Evolutionary conservation across 768 basidiomycete genomes (phyloP), one percentile per base, ranked within the genome.

Genomic region (Termitomyces sp.): DNA sequence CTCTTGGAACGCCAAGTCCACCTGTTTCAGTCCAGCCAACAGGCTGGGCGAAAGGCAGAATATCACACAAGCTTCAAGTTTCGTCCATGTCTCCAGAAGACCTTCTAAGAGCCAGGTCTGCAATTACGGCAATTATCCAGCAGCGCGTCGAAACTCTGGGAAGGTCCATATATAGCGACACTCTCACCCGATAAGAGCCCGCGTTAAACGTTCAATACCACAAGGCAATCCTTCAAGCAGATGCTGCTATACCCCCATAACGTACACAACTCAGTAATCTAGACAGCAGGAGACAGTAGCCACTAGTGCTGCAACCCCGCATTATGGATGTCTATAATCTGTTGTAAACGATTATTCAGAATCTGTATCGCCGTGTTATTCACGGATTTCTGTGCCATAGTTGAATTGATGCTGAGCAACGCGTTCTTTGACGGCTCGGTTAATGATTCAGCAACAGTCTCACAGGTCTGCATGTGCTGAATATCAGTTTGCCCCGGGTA

Each of bases 91-190:
- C 35, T 2, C 51, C 58, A 23, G 59, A 68, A 17, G 71, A 73
- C 58, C 71, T 77, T 37, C 63, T 70, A 12, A 56, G 61, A 39
- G 66, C 82, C 48, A 73, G 88, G 57, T 79, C 79, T 52, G 73
- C 78, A 57, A 73, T 89, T 25, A 85, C 83, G 3, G 73, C 74
- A 16, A 62, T 80, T 25, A 61, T 89, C 14, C 85, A 84, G 51
- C 67, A 65, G 46, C 74, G 73, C 30, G 83, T 86, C 9, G 76
- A 85, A 66, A 68, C 71, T 11, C 67, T 86, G 16, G 84, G 84
- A 21, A 74, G 78, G 59, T 73, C 70, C 11, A 72, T 83, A 19
- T 81, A 77, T 35, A 80, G 80, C 25, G 55, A 71, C 40, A 66
- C 63, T 34, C 64, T 79, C 6, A 59, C 42, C 27, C 34, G 17